A percentile compares a stretch with the other conserved stretches of the same genome.
Evolutionary conservation across 2,329 filamentous ascomycete species (phyloP).

Genomic region (Hymenoscyphus fructigenus): DNA sequence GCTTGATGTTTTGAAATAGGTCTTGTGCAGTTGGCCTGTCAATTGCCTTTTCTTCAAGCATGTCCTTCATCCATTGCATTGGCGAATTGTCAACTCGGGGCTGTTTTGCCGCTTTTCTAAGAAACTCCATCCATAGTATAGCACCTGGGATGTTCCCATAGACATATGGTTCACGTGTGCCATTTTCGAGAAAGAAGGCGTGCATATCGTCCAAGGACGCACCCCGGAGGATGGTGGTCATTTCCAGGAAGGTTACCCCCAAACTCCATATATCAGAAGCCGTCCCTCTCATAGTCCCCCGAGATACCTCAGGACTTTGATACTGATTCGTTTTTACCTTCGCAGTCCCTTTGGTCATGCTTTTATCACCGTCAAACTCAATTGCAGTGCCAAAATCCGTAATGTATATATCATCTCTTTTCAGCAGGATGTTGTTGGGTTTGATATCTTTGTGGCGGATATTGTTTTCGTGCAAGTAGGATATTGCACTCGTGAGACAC

Average conservation of each 20-base stretch:
- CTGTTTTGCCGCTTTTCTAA: conserved; percentile 4
- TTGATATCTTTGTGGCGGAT: conserved; percentile 10
- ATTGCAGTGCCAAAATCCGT: conserved; percentile 6
- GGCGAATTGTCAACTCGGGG: conserved; percentile 15
- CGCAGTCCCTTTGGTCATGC: conserved; percentile 2
- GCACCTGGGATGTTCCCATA: background rate
- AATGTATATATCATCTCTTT: conserved; percentile 5
- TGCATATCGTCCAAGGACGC: conserved; percentile 13
- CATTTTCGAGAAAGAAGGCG: conserved; percentile 1
- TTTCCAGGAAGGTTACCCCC: conserved; percentile 15
- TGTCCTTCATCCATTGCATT: conserved; percentile 18
- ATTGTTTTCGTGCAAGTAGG: conserved; percentile 2
- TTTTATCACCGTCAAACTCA: conserved; percentile 2
- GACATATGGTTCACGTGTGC: background rate
- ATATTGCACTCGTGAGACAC: conserved; percentile 7
- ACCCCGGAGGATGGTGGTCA: conserved; percentile 14
- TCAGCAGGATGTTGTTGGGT: conserved; percentile 3
- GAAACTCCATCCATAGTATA: background rate
- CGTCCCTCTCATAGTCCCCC: background rate
- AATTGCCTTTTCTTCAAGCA: conserved; percentile 13
- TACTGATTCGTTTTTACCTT: background rate
- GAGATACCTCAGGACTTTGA: background rate
- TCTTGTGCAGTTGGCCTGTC: conserved; percentile 13
- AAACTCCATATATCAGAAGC: conserved; percentile 11
- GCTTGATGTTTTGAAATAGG: conserved; percentile 8